Evolutionary conservation across 331 rosid species (phyloP).

Genomic region (Phaseolus coccineus): DNA sequence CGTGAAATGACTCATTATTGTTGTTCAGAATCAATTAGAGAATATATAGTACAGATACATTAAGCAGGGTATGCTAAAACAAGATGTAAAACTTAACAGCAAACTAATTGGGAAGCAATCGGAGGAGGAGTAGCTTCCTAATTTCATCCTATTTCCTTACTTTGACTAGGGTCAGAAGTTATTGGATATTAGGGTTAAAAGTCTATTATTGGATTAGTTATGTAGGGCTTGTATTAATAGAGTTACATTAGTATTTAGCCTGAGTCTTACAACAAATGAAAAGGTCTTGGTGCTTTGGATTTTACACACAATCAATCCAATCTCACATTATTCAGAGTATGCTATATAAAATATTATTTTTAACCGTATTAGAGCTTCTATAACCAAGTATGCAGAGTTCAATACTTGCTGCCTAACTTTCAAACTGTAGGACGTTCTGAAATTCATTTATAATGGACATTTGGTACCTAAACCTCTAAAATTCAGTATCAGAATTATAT

Average conservation of each 20-base stretch:
- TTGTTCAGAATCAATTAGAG: conserved; percentile 36
- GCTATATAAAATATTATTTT: conserved; percentile 8
- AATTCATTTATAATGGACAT: conserved; percentile 21
- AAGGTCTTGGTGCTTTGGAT: not conserved
- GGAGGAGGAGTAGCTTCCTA: conserved; percentile 11
- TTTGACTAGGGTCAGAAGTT: not conserved
- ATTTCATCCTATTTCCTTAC: conserved; percentile 15
- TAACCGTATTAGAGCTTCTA: not conserved
- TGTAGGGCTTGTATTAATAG: not conserved
- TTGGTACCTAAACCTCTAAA: conserved; percentile 17
- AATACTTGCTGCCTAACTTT: not conserved
- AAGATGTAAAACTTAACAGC: conserved; percentile 12
- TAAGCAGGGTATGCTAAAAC: conserved; percentile 1
- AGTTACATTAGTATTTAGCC: conserved; percentile 5
- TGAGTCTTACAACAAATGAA: not conserved
- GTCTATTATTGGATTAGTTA: conserved; percentile 1
- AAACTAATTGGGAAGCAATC: not conserved
- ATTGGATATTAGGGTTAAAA: not conserved
- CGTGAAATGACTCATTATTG: conserved; percentile 23
- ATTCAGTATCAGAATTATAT: not conserved
- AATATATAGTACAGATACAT: conserved; percentile 17
- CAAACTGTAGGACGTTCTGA: not conserved
- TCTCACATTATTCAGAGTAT: not conserved
- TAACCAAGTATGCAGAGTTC: not conserved
- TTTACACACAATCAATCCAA: conserved; percentile 6